Evolutionary conservation across 768 basidiomycete genomes (phyloP).

Genomic region (Boletus tomentosulus): DNA sequence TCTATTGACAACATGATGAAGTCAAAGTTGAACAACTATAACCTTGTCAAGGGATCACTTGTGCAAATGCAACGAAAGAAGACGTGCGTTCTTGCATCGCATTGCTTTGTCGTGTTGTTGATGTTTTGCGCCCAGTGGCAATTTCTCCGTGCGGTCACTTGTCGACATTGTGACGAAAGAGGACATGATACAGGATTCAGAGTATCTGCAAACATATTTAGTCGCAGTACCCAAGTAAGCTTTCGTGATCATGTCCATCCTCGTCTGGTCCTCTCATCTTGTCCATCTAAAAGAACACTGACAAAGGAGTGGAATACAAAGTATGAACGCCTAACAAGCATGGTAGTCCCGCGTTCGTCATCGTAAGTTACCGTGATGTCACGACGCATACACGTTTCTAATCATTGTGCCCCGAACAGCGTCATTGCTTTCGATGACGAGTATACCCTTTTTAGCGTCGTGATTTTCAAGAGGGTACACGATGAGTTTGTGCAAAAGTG

Average conservation of each 20-base stretch:
- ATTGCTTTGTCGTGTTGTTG: constrained; percentile 3
- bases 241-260: constrained; percentile 9
- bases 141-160: constrained; percentile 87
- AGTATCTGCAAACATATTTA: constrained; percentile 88
- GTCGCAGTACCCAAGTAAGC: constrained; percentile 92
- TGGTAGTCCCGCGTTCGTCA: constrained; percentile 93
- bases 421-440: constrained; percentile 83
- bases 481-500: constrained; percentile 94
- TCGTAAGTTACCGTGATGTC: constrained; percentile 46
- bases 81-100: constrained; percentile 48
- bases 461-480: constrained; percentile 85
- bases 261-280: constrained; percentile 6
- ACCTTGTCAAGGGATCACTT: constrained; percentile 88
- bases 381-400: constrained; percentile 15
- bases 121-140: constrained; percentile 56
- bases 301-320: constrained; percentile 85
- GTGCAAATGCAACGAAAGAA: constrained; percentile 93
- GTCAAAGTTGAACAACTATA: constrained; percentile 86
- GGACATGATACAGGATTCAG: constrained; percentile 83
- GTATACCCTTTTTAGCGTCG: constrained; percentile 78
- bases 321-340: constrained; percentile 82
- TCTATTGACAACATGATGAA: constrained; percentile 96
- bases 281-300: constrained; percentile 48
- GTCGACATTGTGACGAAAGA: constrained; percentile 79
- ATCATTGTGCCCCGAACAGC: constrained; percentile 38